phyloP scores from a whole-genome alignment of 768 basidiomycete genomes.

The Suillus lakei region DNA sequence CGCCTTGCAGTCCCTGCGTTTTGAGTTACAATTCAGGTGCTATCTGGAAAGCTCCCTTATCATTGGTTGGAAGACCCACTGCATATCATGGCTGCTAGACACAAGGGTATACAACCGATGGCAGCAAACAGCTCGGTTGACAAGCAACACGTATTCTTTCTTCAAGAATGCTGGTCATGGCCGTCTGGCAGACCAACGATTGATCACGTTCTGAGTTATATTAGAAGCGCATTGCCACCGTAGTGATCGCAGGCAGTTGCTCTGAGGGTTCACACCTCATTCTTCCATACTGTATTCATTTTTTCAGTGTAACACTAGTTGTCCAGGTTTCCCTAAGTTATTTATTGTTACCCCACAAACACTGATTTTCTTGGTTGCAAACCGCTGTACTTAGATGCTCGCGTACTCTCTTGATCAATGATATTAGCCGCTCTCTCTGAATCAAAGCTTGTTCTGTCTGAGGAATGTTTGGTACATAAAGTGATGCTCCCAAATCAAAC shows the following conservation, averaged over 20 bases:
- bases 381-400: background rate
- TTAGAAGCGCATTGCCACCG: background rate
- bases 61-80: conserved; percentile 5
- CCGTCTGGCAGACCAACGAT: background rate
- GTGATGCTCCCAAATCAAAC: background rate
- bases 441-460: background rate
- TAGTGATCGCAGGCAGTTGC: background rate
- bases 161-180: conserved; percentile 4
- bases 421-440: background rate
- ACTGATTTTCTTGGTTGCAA: background rate
- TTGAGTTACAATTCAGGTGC: conserved; percentile 6
- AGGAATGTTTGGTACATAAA: background rate
- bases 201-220: background rate
- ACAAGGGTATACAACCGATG: background rate
- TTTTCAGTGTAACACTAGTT: background rate
- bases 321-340: background rate
- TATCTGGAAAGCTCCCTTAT: conserved; percentile 14
- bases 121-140: background rate
- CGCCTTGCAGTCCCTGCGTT: background rate
- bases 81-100: conserved; percentile 5
- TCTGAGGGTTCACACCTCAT: background rate
- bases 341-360: background rate
- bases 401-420: too few relatives aligned
- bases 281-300: background rate
- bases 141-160: background rate